A percentile compares a stretch with the other conserved stretches of the same genome.
These are phyloP conservation scores for Salix koriyanagi DNA, from an alignment of 345 rosid species.

Conservation along the genomic window DNA sequence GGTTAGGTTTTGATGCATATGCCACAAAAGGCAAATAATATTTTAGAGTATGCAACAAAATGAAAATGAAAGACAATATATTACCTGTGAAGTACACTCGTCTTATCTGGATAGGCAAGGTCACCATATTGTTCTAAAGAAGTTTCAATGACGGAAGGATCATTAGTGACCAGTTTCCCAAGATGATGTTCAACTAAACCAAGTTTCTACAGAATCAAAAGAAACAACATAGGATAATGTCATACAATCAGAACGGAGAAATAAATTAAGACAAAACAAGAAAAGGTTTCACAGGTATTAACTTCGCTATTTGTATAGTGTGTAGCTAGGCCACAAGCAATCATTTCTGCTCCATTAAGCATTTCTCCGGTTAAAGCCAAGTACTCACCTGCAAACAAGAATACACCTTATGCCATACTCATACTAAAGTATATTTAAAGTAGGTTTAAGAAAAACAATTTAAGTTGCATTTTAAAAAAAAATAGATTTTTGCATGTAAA, in stretches of 20 bases:
- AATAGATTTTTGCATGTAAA: not conserved
- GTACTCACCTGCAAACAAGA: slow-evolving; percentile 71
- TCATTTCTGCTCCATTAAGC: slow-evolving; percentile 82
- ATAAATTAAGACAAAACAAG: not conserved
- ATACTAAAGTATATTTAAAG: not conserved
- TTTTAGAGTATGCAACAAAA: too few species aligned
- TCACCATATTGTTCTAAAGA: slow-evolving; percentile 60
- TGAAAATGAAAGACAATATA: too few species aligned
- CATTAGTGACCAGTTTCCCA: slow-evolving; percentile 67
- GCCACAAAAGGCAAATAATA: not conserved
- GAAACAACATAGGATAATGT: not conserved
- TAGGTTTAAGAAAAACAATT: not conserved
- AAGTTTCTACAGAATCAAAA: slow-evolving; percentile 45
- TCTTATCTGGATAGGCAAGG: slow-evolving; percentile 53
- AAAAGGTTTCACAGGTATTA: slow-evolving; percentile 10
- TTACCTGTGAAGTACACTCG: slow-evolving; percentile 69
- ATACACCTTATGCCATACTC: slow-evolving; percentile 1
- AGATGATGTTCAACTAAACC: slow-evolving; percentile 61
- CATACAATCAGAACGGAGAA: slow-evolving; percentile 10
- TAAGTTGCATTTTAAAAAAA: not conserved
- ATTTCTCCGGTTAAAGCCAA: slow-evolving; percentile 81
- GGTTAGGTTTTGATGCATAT: not conserved
- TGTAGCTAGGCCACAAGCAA: slow-evolving; percentile 85
- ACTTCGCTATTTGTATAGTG: slow-evolving; percentile 66
- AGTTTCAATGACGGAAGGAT: slow-evolving; percentile 79